A percentile compares a stretch with the other conserved stretches of the same genome.
Evolutionary conservation across 805 yeast genomes (phyloP).

Genomic region (Sungouiozyma ichnusensis): DNA sequence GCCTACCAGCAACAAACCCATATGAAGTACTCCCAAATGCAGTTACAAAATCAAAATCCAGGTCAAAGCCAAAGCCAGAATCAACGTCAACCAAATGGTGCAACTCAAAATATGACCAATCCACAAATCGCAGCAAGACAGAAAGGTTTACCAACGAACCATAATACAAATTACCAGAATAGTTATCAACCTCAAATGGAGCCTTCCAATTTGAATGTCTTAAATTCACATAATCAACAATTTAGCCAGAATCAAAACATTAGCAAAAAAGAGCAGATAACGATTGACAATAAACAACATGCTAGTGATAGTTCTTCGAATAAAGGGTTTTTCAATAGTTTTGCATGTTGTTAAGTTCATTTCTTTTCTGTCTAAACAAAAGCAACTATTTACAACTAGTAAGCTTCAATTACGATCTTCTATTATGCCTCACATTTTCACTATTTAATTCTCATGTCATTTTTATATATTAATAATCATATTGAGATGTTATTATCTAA

Average conservation of each 20-base stretch:
- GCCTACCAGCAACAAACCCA: conserved; percentile 31
- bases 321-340: conserved; percentile 27
- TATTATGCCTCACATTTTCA: not conserved
- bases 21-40: conserved; percentile 27
- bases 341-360: conserved; percentile 25
- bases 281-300: conserved; percentile 3
- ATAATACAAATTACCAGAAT: conserved; percentile 5
- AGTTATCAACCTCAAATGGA: conserved; percentile 3
- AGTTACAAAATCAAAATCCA: conserved; percentile 14
- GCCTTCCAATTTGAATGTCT: conserved; percentile 2
- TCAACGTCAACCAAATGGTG: conserved; percentile 5
- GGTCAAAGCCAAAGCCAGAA: conserved; percentile 7
- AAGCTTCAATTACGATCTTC: not conserved
- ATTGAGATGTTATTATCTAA: too few relatives aligned
- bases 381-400: not conserved
- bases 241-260: conserved; percentile 8
- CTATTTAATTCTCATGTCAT: not conserved
- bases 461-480: too few relatives aligned
- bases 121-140: conserved; percentile 7
- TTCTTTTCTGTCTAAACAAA: not conserved
- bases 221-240: conserved; percentile 16
- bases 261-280: not conserved
- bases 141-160: conserved; percentile 3
- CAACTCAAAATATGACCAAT: conserved; percentile 3
- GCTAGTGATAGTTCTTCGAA: conserved; percentile 12